Evolutionary conservation across 768 basidiomycete genomes (phyloP).

Genomic region (Cystobasidium tubakii): DNA sequence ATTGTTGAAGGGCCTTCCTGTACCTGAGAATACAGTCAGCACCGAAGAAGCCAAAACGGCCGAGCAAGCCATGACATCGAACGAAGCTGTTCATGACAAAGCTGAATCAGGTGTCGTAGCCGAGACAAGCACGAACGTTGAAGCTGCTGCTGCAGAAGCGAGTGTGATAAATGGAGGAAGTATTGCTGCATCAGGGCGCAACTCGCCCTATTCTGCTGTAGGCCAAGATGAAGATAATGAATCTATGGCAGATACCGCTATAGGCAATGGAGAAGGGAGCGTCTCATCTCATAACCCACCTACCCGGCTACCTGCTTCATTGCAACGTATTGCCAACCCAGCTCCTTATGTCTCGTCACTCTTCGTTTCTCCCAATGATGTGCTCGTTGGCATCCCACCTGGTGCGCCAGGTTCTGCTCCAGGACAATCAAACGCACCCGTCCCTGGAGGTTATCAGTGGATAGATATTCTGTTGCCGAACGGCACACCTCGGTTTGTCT

Average conservation of each 20-base stretch:
- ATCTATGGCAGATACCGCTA: not conserved
- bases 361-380: not conserved
- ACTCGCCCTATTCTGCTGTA: not conserved
- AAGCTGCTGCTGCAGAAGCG: not conserved
- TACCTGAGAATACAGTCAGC: not conserved
- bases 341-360: conserved; percentile 23
- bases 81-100: conserved; percentile 14
- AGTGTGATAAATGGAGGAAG: not conserved
- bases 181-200: not conserved
- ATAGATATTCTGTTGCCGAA: not conserved
- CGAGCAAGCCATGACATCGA: conserved; percentile 6
- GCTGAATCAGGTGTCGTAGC: not conserved
- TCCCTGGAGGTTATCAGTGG: conserved; percentile 3
- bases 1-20: not conserved
- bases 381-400: conserved; percentile 13
- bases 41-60: not conserved
- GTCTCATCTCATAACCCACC: not conserved
- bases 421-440: not conserved
- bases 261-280: not conserved
- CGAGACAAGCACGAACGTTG: not conserved
- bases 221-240: not conserved
- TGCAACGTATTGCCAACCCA: conserved; percentile 24
- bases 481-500: not conserved
- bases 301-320: not conserved
- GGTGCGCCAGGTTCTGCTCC: not conserved